phyloP scores from a whole-genome alignment of 148 eudicot species.

The Rhododendron ovatum region DNA sequence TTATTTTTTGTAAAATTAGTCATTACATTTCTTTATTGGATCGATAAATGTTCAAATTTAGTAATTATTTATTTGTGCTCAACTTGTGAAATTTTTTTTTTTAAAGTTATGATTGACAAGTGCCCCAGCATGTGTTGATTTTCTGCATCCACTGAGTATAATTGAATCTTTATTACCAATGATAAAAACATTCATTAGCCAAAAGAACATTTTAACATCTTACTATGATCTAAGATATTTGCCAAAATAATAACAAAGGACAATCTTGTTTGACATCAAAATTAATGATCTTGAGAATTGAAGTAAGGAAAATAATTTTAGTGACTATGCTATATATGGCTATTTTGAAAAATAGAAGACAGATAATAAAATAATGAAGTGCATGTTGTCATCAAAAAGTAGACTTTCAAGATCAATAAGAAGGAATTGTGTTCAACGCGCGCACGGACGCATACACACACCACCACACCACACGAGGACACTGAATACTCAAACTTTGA shows the following conservation, averaged over 20 bases:
- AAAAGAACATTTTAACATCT: background rate
- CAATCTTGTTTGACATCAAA: background rate
- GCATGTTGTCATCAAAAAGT: background rate
- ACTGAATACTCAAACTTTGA: background rate
- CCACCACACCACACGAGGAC: background rate
- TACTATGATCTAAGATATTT: no score
- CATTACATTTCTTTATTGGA: no score
- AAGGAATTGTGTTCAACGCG: background rate
- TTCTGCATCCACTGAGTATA: no score
- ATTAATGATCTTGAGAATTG: background rate
- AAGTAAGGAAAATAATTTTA: background rate
- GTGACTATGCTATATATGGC: background rate
- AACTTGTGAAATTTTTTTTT: background rate
- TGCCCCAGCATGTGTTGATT: background rate
- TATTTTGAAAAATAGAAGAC: background rate
- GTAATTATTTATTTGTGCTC: background rate
- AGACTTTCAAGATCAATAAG: no score
- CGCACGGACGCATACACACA: background rate
- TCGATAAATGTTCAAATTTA: no score
- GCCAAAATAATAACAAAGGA: no score
- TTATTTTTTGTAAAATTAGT: no score
- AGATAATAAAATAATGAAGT: no score
- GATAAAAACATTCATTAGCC: background rate
- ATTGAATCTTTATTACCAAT: no score
- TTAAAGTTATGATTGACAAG: background rate